Base-by-base conservation (phyloP, 1,284 basidiomycete genomes). In the Microbotryum saponariae region DNA sequence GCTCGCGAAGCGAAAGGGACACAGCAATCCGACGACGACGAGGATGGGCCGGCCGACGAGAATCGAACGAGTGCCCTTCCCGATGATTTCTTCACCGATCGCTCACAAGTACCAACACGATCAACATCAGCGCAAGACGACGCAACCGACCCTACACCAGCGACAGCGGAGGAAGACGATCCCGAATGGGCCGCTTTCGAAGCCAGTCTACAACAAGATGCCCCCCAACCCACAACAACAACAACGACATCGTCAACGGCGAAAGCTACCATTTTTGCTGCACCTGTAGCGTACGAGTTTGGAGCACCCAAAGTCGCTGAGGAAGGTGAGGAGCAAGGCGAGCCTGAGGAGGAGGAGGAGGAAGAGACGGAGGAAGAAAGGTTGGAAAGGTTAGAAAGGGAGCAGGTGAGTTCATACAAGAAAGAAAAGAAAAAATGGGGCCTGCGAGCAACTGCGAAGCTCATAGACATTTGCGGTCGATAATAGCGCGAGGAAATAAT, bases 41-140 rank as follows among this genome's bases (percentile, higher is more conserved):
- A 46, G 12, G 27, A 29, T 42, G 49, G 54, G 3, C 45, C 48
- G 18, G 51, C n/a, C 18, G 51, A 33, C 31, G 54, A 29, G 33
- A 42, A 47, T 20, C 31, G 12, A 29, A 46, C 53, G 23, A 67
- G 61, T 23, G 76, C 73, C 1, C 82, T 88, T 56, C 88, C 87
- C 3, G 72, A 77, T 2, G 83, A 86, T 74, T 90, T 90, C 78
- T 90, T 89, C 77, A 88, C 88, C 18, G 85, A 90, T 70, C 81
- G 85, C 12, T 81, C 81, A 20, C 81, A 79, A 46, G 80, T 78
- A 1, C 81, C 80, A 7, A 72, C 76, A n/a, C 58, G 50, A 1
- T 14, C 70, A 74, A 16, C 62, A 74, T 16, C 72, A 73, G 2
- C 69, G 64, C 29, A 74, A 37, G 79, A 78, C 9, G 81, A 81